Conservation (phyloP, 345 rosid genomes). For the Psidium friedrichsthalianum region DNA sequence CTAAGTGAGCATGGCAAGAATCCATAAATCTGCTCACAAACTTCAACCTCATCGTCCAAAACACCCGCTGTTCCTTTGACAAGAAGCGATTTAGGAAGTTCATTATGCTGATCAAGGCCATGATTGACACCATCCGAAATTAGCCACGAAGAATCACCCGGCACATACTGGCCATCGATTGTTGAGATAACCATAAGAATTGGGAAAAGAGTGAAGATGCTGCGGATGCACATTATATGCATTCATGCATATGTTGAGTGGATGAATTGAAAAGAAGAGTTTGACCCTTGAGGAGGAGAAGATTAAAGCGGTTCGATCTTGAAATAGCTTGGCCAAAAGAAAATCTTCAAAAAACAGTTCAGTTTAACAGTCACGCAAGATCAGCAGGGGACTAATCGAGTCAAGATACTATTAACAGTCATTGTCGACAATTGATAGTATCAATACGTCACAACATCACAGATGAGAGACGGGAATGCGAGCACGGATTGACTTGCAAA, state of each 20-base stretch:
- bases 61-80: neutral
- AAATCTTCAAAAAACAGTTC: neutral
- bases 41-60: neutral
- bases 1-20: conserved; percentile 17
- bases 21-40: conserved; percentile 14
- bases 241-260: neutral
- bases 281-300: neutral
- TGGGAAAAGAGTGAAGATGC: neutral
- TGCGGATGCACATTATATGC: neutral
- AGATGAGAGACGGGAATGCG: too few relatives aligned
- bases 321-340: neutral
- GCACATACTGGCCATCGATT: neutral
- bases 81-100: neutral
- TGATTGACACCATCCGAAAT: neutral
- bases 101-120: neutral
- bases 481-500: too few relatives aligned
- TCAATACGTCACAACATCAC: too few relatives aligned
- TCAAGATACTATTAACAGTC: too few relatives aligned
- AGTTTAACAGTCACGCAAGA: neutral
- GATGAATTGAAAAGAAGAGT: neutral
- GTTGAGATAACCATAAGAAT: neutral
- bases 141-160: neutral
- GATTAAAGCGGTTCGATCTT: neutral
- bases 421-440: too few relatives aligned
- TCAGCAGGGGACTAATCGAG: neutral